Conservation (phyloP, 2,329 filamentous ascomycete genomes). For the Metarhizium sp. region DNA sequence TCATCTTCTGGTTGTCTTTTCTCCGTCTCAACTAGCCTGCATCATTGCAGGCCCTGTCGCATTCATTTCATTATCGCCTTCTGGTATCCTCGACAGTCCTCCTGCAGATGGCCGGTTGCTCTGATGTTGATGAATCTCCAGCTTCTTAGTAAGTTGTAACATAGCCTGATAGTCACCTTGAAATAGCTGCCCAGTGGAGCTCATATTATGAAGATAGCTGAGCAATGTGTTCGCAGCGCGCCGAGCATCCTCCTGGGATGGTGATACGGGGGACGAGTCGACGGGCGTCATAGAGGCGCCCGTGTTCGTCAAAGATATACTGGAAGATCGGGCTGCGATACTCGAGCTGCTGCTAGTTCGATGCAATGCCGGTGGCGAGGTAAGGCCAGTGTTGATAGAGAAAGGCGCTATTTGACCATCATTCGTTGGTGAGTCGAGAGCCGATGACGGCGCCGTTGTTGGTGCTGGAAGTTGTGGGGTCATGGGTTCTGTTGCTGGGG, state of each 20-base stretch:
- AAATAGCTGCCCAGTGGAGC: slow-evolving; percentile 49
- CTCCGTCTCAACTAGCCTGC: slow-evolving; percentile 17
- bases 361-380: slow-evolving; percentile 25
- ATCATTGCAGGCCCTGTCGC: slow-evolving; percentile 16
- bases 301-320: slow-evolving; percentile 9
- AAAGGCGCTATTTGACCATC: slow-evolving; percentile 34
- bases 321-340: slow-evolving; percentile 18
- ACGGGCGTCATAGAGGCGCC: slow-evolving; percentile 22
- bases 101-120: slow-evolving; percentile 28
- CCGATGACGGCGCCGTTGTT: slow-evolving; percentile 39
- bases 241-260: slow-evolving; percentile 77
- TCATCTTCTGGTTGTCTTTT: background rate
- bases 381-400: slow-evolving; percentile 33
- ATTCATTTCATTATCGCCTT: slow-evolving; percentile 44
- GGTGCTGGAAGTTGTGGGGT: slow-evolving; percentile 38
- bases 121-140: slow-evolving; percentile 55
- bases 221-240: slow-evolving; percentile 74
- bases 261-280: slow-evolving; percentile 52
- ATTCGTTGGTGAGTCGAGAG: slow-evolving; percentile 40
- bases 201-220: slow-evolving; percentile 67
- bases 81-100: slow-evolving; percentile 45
- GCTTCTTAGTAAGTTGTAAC: slow-evolving; percentile 75
- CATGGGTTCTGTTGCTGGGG: slow-evolving; percentile 26
- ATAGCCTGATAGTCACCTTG: slow-evolving; percentile 73
- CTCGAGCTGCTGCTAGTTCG: slow-evolving; percentile 26